Evolutionary conservation across 192 early-diverging fungal species (phyloP), one percentile per base, ranked within the genome.

Genomic region (Coemansia sp.): DNA sequence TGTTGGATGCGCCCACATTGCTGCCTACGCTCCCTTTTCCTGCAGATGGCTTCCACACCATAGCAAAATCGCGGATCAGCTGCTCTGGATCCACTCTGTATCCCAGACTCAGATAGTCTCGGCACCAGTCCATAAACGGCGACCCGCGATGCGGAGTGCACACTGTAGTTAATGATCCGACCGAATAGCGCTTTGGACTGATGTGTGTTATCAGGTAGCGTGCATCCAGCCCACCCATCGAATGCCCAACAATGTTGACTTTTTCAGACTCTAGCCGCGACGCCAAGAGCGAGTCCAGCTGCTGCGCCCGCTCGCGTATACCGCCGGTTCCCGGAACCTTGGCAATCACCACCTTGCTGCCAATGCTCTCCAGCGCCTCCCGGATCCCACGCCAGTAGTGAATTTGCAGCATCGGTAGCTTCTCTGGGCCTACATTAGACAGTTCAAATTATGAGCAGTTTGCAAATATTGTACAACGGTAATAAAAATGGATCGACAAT

Each of bases 181-280:
- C 87, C 14, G 74, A 56, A 65, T 91, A 94, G n/a, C 82, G 67
- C 62, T 84, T 83, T 31, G 87, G 80, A 3, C 84, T 83, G 38
- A 96, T 82, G 74, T 94, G 93, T 11, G 91, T 85, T 54, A 98
- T 89, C 31, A 98, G 69, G 77, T 94, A 98, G 64, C 96, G 85
- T 53, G 91, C 91, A 71, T 98, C 96, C 19, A 98, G 85, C 7
- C 96, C 94, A 43, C 96, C 96, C 92, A 97, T 95, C 25, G 93
- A 97, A 71, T 98, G 94, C 2, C 91, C 95, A 1, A 98, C 59
- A 59, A 98, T 88, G 72, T 98, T 95, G 66, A 98, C 83, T 10
- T 72, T 57, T 27, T 62, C 47, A 5, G 39, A 21, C 1, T 68
- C 68, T 57, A 85, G 72, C 16, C 82, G 83, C 4, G 62, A 65